phyloP scores from a whole-genome alignment of 2,329 filamentous ascomycete species.

The Epichloe bromicola region DNA sequence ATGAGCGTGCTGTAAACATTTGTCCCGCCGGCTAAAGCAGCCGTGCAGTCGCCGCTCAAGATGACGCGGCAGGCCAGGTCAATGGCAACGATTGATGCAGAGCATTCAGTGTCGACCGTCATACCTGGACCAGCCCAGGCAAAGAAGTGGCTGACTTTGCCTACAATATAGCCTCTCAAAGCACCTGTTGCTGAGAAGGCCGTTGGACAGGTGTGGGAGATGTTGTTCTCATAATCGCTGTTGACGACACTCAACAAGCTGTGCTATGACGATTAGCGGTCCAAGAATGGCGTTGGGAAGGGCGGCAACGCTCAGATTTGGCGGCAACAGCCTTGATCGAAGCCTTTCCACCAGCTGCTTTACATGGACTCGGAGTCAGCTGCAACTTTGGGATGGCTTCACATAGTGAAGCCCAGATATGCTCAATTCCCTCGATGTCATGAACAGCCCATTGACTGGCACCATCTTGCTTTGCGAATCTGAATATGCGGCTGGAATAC shows the following conservation, averaged over 20 bases:
- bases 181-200: slow-evolving; percentile 2
- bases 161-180: background rate
- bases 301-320: background rate
- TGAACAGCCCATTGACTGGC: background rate
- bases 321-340: background rate
- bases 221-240: slow-evolving; percentile 6
- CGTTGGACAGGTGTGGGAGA: background rate
- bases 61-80: slow-evolving; percentile 3
- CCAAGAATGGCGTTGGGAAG: background rate
- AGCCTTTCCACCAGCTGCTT: background rate
- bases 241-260: background rate
- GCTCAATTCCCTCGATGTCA: background rate
- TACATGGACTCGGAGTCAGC: background rate
- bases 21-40: slow-evolving; percentile 48
- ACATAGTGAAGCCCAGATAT: background rate
- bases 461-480: background rate
- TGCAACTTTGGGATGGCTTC: background rate
- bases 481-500: background rate
- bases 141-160: slow-evolving; percentile 5
- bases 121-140: slow-evolving; percentile 3
- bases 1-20: slow-evolving; percentile 30
- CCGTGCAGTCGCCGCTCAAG: slow-evolving; percentile 37
- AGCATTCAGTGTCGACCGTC: slow-evolving; percentile 6
- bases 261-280: background rate
- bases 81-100: slow-evolving; percentile 2